Base-by-base conservation (phyloP, 345 rosid genomes). In the Gynandropsis gynandra region DNA sequence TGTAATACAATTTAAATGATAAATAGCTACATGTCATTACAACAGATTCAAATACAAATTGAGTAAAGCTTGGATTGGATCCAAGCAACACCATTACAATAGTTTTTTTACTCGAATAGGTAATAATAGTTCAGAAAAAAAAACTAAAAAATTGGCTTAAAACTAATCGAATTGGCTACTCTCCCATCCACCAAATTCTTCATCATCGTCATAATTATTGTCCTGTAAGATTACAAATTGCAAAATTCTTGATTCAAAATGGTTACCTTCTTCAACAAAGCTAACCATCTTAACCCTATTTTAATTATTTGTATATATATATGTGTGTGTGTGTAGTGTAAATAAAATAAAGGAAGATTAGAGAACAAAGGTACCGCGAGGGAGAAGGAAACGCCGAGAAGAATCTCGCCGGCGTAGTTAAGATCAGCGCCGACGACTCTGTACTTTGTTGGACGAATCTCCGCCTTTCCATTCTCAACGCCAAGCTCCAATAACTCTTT, bases 171-270 rank as follows among this genome's bases (percentile, higher is more conserved):
- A 52, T 13, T 54, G 32, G 65, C 95, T 81, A 45, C 81, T 58
- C 67, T 50, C 79, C 97, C 97, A 89, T 20, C 97, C 97, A 29
- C 97, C 97, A 56, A 51, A 66, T 43, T 73, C 75, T 43, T 66
- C 77, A 24, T 3, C 74, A 1, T 50, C 75, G 37, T 27, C 24
- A 12, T 39, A 74, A 7, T 36, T 58, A 10, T 66, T 68, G 36
- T 15, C 68, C 87, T 80, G 63, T 19, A 50, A 52, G 43, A 44
- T 41, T 20, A 59, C 52, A 52, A 5, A 52, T 3, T 11, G 34
- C 11, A 21, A 27, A 16, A 19, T 50, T 40, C 7, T 8, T 4
- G 42, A 13, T 42, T 39, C 24, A 16, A 8, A 14, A 4, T 42
- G 20, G 16, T 42, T 24, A 2, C 5, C 29, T 2, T 24, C 5